Percentiles rank a stretch among this genome's conserved stretches.
Conservation (phyloP, 306 rosid genomes). For the Cicer arietinum region DNA sequence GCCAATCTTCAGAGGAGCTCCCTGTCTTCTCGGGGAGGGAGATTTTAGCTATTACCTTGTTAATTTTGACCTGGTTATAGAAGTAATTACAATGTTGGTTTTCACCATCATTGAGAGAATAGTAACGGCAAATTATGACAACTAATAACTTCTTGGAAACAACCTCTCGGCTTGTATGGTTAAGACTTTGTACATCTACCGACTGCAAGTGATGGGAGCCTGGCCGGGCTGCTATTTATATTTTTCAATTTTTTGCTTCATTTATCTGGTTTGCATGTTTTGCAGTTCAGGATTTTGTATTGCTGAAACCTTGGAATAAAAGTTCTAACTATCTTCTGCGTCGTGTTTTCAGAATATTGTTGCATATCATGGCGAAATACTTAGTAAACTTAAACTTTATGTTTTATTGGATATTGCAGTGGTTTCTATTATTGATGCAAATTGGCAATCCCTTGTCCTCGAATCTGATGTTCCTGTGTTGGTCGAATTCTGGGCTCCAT, state of each 20-base stretch:
- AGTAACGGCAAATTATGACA: not conserved
- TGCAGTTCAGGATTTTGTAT: constrained; percentile 10
- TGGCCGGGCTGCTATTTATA: not conserved
- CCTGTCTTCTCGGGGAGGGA: not conserved
- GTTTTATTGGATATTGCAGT: constrained; percentile 59
- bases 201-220: not conserved
- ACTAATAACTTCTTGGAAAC: not conserved
- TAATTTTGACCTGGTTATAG: not conserved
- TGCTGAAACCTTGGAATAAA: constrained; percentile 8
- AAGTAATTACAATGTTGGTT: not conserved
- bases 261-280: constrained; percentile 30
- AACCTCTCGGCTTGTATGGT: not conserved
- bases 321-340: constrained; percentile 16
- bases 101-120: not conserved
- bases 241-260: constrained; percentile 4
- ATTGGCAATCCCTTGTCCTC: constrained; percentile 77
- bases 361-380: constrained; percentile 28
- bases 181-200: not conserved
- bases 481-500: constrained; percentile 99
- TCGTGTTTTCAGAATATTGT: constrained; percentile 9
- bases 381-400: constrained; percentile 11
- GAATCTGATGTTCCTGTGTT: constrained; percentile 65
- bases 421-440: constrained; percentile 58
- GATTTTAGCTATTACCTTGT: not conserved
- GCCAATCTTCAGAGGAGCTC: not conserved